Percentiles rank a stretch among this genome's conserved stretches.
These are phyloP conservation scores for Pezicula rhizophila DNA, from an alignment of 2,329 filamentous ascomycete species.

Conservation along the genomic window DNA sequence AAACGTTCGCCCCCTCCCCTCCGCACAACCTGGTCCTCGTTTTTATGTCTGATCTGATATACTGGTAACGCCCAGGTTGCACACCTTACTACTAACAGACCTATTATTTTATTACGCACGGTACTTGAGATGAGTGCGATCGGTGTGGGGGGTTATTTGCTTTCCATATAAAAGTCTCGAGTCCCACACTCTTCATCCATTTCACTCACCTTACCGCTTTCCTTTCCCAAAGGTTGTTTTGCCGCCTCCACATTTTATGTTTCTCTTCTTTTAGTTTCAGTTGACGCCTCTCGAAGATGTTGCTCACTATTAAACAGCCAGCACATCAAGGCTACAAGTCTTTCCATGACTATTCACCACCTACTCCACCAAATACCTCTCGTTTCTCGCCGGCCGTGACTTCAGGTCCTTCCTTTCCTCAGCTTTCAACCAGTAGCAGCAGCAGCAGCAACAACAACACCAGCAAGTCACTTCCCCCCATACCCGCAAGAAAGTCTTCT, in stretches of 20 bases:
- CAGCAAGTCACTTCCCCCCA: constrained; percentile 25
- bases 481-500: constrained; percentile 30
- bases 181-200: constrained; percentile 19
- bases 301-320: constrained; percentile 44
- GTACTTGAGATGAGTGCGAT: constrained; percentile 20
- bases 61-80: constrained; percentile 8
- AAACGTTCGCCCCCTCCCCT: constrained; percentile 16
- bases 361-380: constrained; percentile 33
- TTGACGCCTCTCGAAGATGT: constrained; percentile 33
- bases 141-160: constrained; percentile 20
- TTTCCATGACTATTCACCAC: constrained; percentile 41
- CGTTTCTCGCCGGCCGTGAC: constrained; percentile 33
- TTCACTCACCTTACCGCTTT: constrained; percentile 11
- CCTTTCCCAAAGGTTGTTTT: constrained; percentile 21
- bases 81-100: constrained; percentile 9
- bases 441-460: constrained; percentile 8
- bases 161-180: constrained; percentile 21
- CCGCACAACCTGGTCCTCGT: constrained; percentile 16
- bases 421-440: constrained; percentile 15
- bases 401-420: constrained; percentile 26
- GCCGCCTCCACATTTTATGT: constrained; percentile 20
- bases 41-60: constrained; percentile 14
- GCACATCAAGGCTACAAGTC: constrained; percentile 39
- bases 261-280: constrained; percentile 22
- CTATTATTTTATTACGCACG: constrained; percentile 18